These are phyloP conservation scores for Chaetomium olivaceum DNA, from an alignment of 2,329 filamentous ascomycete genomes.

Conservation along the genomic window DNA sequence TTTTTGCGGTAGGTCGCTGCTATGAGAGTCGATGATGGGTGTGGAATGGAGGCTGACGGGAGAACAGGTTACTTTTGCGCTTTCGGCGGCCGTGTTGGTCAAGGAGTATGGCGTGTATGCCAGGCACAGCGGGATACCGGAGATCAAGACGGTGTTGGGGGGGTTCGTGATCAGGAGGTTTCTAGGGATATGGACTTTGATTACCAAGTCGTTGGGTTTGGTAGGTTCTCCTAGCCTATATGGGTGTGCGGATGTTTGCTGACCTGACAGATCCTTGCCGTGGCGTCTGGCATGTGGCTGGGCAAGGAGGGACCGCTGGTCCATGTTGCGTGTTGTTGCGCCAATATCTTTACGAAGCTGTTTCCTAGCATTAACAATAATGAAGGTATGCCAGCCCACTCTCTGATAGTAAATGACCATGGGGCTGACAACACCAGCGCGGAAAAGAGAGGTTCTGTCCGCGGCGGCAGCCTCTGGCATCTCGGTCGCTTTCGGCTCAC, in stretches of 20 bases:
- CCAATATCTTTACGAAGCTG: conserved; percentile 88
- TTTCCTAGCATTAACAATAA: conserved; percentile 81
- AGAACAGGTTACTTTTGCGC: conserved; percentile 72
- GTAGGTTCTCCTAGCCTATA: conserved; percentile 45
- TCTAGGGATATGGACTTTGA: conserved; percentile 81
- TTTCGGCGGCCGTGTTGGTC: conserved; percentile 75
- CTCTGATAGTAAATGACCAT: conserved; percentile 18
- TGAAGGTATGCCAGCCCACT: conserved; percentile 61
- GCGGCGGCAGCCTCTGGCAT: conserved; percentile 91
- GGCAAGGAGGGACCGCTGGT: conserved; percentile 95
- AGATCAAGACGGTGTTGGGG: conserved; percentile 94
- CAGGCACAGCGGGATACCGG: conserved; percentile 92
- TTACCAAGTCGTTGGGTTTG: conserved; percentile 86
- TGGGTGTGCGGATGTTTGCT: neutral
- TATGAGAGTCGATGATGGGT: neutral
- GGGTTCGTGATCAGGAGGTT: conserved; percentile 91
- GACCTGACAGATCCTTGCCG: conserved; percentile 72
- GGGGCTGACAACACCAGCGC: conserved; percentile 54
- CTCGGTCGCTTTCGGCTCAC: conserved; percentile 89
- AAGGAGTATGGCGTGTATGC: conserved; percentile 83
- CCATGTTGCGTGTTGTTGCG: conserved; percentile 95
- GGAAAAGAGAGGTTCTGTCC: conserved; percentile 89
- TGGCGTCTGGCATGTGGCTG: conserved; percentile 93
- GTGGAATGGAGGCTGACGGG: neutral
- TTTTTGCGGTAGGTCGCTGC: conserved; percentile 69